Base-by-base conservation (phyloP, 2,329 filamentous ascomycete genomes). In the Diaporthe eres region DNA sequence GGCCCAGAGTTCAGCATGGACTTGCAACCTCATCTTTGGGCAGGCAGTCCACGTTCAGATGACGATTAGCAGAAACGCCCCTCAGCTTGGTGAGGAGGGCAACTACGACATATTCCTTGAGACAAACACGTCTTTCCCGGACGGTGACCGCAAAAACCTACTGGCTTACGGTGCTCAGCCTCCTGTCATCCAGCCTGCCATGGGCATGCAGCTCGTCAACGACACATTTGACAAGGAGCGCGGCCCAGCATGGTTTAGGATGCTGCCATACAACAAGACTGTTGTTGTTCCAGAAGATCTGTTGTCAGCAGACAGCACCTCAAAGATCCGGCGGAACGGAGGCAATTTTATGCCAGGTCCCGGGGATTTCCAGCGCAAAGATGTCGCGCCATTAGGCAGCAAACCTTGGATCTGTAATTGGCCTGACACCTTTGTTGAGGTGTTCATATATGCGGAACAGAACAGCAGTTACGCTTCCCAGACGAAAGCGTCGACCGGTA, bases 371-470 rank as follows among this genome's bases (percentile, higher is more conserved):
- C 83, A 85, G 74, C 82, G 84, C 17, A 87, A 86, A 74, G 82
- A 81, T 0, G 73, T 85, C 25, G 85, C 85, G 1, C 80, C 85
- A 75, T 81, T 82, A 0, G 90, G 90, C 2, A 89, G 91, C 63
- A 88, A 83, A 75, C 87, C 88, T 1, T 92, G 90, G 90, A 85
- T 92, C 31, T 92, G 90, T 80, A 88, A 84, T 2, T 92, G 90
- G 90, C 88, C 89, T 2, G 84, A 86, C 39, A 91, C 89, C 0
- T 84, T 86, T 3, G 83, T 92, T 7, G 89, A 92, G 71, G 81
- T 91, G 4, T 90, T 91, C 78, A 88, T 92, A 55, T 92, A 91
- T 77, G 85, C 89, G 1, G 82, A 84, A 34, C 88, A 91, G 78
- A 90, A 88, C 78, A 86, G 84, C 72, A 89, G 86, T 77, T 81